Evolutionary conservation across 371 early-diverging fungal species (phyloP).

Genomic region (Mortierella sp.): DNA sequence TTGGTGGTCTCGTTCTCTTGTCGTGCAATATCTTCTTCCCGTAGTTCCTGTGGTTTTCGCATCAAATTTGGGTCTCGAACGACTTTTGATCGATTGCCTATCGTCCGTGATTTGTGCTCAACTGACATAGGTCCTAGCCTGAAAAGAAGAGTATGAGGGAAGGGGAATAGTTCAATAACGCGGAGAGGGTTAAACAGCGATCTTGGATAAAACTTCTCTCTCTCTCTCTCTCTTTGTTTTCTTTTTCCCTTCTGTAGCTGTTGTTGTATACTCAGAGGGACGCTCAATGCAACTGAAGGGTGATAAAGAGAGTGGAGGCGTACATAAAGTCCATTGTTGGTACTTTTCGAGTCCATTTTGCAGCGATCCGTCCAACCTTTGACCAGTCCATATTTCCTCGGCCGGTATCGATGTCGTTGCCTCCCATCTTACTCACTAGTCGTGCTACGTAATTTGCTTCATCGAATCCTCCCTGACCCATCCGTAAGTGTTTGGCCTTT

Average conservation of each 20-base stretch:
- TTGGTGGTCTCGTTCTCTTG: conserved; percentile 92
- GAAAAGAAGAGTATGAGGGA: not conserved
- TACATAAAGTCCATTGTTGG: conserved; percentile 82
- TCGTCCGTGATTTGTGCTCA: conserved; percentile 66
- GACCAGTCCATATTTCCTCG: conserved; percentile 69
- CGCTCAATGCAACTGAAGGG: no score
- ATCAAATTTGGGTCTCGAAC: conserved; percentile 48
- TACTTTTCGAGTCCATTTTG: conserved; percentile 61
- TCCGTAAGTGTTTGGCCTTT: conserved; percentile 78
- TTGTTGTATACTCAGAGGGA: no score
- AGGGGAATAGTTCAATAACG: not conserved
- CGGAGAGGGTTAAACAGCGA: not conserved
- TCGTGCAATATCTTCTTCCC: conserved; percentile 76
- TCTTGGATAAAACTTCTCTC: no score
- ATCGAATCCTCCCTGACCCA: conserved; percentile 77
- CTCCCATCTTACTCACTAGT: conserved; percentile 64
- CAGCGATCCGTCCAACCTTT: conserved; percentile 66
- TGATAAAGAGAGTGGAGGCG: conserved; percentile 5
- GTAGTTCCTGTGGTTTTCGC: conserved; percentile 61
- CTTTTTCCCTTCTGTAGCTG: no score
- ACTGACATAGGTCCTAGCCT: conserved; percentile 77
- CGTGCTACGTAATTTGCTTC: conserved; percentile 76
- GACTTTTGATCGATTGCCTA: conserved; percentile 30
- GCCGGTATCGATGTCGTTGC: conserved; percentile 47
- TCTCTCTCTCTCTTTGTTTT: not conserved